These are phyloP conservation scores for Przewalskia tangutica DNA, from an alignment of 257 asterid species.

Conservation along the genomic window DNA sequence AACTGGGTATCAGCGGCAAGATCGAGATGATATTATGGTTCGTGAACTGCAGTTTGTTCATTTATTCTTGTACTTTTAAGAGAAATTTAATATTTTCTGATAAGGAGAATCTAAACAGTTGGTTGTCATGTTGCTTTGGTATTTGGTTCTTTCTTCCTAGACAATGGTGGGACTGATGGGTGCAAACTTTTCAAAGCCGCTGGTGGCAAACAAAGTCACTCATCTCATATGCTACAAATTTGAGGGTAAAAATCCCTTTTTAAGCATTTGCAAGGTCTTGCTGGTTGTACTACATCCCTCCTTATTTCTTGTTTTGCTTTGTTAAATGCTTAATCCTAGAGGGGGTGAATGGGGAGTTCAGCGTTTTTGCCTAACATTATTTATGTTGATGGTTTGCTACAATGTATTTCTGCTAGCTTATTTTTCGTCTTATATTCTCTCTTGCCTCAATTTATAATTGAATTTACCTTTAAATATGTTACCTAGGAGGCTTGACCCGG, in stretches of 20 bases:
- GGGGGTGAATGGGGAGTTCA: background rate
- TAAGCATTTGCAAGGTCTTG: background rate
- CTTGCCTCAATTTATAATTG: background rate
- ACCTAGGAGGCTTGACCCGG: background rate
- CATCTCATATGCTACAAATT: conserved; percentile 96
- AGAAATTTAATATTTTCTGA: background rate
- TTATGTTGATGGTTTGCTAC: background rate
- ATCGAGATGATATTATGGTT: conserved; percentile 88
- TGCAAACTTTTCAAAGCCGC: conserved; percentile 77
- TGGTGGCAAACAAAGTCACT: conserved; percentile 74
- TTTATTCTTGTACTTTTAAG: background rate
- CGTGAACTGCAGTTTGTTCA: background rate
- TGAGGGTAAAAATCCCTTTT: conserved; percentile 48
- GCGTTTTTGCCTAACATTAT: background rate
- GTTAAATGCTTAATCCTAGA: background rate
- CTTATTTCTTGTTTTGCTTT: background rate
- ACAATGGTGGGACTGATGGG: conserved; percentile 92
- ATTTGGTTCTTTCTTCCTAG: conserved; percentile 24
- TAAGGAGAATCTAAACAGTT: background rate
- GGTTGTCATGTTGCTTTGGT: conserved; percentile 6
- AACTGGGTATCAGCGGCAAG: conserved; percentile 79
- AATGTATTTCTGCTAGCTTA: background rate
- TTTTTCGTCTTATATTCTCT: background rate
- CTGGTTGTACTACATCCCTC: background rate
- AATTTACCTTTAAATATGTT: background rate